A percentile compares a stretch with the other conserved stretches of the same genome.
Evolutionary conservation across 2,329 filamentous ascomycete species (phyloP).

Genomic region (Pseudogymnoascus sp.): DNA sequence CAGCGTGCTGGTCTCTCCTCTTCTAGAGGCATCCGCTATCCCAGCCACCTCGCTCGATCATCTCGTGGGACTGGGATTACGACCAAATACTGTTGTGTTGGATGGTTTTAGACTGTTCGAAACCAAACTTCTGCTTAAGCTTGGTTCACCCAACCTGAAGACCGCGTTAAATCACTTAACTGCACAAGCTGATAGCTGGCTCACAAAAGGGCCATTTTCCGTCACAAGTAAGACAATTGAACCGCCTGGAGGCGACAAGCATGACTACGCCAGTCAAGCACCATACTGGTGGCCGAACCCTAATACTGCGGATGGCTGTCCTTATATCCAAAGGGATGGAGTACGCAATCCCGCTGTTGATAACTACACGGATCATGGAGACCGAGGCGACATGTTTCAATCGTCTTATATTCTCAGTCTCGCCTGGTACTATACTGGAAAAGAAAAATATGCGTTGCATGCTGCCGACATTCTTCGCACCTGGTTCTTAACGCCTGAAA

Average conservation of each 20-base stretch:
- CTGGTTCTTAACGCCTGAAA: constrained; percentile 22
- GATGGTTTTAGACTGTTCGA: constrained; percentile 9
- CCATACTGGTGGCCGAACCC: constrained; percentile 23
- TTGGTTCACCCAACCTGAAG: neutral
- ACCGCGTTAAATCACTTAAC: neutral
- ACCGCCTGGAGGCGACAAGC: constrained; percentile 18
- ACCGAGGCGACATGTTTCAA: constrained; percentile 23
- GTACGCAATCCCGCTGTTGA: constrained; percentile 23
- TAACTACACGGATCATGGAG: constrained; percentile 17
- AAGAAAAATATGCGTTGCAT: constrained; percentile 20
- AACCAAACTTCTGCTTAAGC: constrained; percentile 7
- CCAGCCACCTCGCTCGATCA: neutral
- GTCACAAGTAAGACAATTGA: constrained; percentile 20
- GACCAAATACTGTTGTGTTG: constrained; percentile 8
- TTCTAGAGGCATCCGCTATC: neutral
- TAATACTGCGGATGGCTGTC: constrained; percentile 18
- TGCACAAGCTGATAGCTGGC: constrained; percentile 17
- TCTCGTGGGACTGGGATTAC: neutral
- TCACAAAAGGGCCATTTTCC: constrained; percentile 23
- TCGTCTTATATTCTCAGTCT: constrained; percentile 22
- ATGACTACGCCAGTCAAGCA: constrained; percentile 23
- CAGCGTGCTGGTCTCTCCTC: neutral
- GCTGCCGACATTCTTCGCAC: constrained; percentile 22
- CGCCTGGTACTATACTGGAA: constrained; percentile 26
- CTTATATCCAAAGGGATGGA: constrained; percentile 24